A percentile compares a stretch with the other conserved stretches of the same genome.
These are phyloP conservation scores for Alternaria tenuissima DNA, from an alignment of 2,329 filamentous ascomycete genomes.

Conservation along the genomic window DNA sequence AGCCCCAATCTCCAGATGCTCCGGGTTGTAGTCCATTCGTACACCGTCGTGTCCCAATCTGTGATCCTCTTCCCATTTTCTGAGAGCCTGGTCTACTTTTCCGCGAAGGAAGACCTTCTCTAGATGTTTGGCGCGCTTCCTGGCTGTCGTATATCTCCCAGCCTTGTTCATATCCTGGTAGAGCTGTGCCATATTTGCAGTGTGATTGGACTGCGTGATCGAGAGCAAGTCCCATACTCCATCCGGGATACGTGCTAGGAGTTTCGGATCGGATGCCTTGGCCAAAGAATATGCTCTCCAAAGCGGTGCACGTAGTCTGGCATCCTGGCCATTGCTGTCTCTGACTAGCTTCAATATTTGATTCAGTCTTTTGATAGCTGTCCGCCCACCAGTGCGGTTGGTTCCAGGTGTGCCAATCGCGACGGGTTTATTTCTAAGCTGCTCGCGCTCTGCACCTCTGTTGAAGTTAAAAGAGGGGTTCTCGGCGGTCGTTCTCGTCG, in stretches of 20 bases:
- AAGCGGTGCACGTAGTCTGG: conserved; percentile 21
- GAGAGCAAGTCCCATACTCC: conserved; percentile 49
- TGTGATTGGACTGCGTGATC: conserved; percentile 33
- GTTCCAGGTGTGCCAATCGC: background rate
- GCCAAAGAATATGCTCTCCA: conserved; percentile 45
- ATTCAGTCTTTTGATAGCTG: conserved; percentile 22
- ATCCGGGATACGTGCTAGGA: conserved; percentile 31
- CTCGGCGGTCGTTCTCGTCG: background rate
- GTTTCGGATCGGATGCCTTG: conserved; percentile 24
- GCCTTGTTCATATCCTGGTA: conserved; percentile 38
- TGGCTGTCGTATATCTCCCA: conserved; percentile 25
- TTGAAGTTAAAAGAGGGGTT: conserved; percentile 3
- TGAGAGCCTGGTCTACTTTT: conserved; percentile 37
- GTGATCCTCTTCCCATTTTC: conserved; percentile 43
- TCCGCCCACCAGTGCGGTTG: background rate
- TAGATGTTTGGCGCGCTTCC: conserved; percentile 34
- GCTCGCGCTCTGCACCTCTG: conserved; percentile 16
- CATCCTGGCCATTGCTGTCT: conserved; percentile 1
- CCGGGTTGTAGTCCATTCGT: conserved; percentile 37
- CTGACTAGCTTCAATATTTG: conserved; percentile 22
- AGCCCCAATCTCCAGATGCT: conserved; percentile 69
- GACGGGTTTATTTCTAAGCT: conserved; percentile 16
- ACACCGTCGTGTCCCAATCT: background rate
- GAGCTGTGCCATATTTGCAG: conserved; percentile 33
- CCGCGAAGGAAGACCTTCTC: conserved; percentile 41